Conservation (phyloP, 2,329 filamentous ascomycete species). For the Bimuria novae-zelandiae region DNA sequence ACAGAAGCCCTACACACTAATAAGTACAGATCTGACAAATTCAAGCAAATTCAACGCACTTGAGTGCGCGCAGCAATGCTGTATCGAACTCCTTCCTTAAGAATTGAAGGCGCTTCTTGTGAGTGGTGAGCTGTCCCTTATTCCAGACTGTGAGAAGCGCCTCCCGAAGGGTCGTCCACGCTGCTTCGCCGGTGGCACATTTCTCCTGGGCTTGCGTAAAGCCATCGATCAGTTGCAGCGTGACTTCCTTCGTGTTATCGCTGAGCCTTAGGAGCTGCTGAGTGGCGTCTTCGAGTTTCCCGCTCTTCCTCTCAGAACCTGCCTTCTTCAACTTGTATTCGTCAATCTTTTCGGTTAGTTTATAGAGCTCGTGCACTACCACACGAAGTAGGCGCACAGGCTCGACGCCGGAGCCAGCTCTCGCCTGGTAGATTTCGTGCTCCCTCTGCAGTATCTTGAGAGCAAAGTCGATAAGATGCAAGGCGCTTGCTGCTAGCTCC, state of each 20-base stretch:
- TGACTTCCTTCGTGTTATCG: constrained; percentile 28
- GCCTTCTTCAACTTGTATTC: constrained; percentile 25
- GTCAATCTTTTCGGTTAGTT: constrained; percentile 26
- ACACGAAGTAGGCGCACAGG: constrained; percentile 28
- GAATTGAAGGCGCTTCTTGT: constrained; percentile 30
- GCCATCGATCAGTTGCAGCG: constrained; percentile 24
- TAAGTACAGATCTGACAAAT: neutral
- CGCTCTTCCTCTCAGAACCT: constrained; percentile 20
- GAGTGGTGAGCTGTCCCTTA: constrained; percentile 31
- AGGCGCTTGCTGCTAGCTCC: constrained; percentile 23
- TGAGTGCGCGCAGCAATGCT: constrained; percentile 30
- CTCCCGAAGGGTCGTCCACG: constrained; percentile 29
- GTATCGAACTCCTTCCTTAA: constrained; percentile 32
- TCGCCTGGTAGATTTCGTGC: constrained; percentile 27
- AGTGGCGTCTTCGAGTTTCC: constrained; percentile 33
- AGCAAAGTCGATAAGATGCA: constrained; percentile 31
- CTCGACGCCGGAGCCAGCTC: constrained; percentile 19
- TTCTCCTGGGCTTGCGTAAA: constrained; percentile 26
- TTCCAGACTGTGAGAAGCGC: constrained; percentile 41
- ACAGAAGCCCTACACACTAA: constrained; percentile 25
- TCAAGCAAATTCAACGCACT: constrained; percentile 12
- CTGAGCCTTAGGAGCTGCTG: constrained; percentile 32
- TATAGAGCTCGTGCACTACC: constrained; percentile 28
- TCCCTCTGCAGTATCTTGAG: constrained; percentile 30
- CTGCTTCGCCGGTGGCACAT: constrained; percentile 24